phyloP scores from a whole-genome alignment of 1,284 basidiomycete species.

The Uromyces viciae-fabae region DNA sequence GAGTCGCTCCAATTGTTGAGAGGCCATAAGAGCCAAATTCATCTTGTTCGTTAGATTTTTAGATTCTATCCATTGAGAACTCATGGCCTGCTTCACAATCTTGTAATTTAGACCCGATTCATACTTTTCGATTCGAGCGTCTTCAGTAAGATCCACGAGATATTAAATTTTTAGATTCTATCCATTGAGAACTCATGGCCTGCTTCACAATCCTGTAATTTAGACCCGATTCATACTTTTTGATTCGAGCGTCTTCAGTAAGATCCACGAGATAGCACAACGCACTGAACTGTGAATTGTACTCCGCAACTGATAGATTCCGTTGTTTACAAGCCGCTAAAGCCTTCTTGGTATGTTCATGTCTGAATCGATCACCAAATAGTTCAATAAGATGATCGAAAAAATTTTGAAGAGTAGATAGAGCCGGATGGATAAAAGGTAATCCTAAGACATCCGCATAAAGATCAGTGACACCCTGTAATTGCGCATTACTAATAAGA shows the following conservation, averaged over 20 bases:
- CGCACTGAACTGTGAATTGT: constrained; percentile 2
- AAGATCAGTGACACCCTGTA: background rate
- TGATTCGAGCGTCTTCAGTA: background rate
- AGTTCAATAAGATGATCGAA: background rate
- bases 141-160: background rate
- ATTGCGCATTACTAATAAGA: background rate
- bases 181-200: background rate
- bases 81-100: background rate
- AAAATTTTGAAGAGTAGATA: background rate
- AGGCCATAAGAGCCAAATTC: background rate
- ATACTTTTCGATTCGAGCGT: background rate
- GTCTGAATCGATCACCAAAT: background rate
- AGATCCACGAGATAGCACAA: constrained; percentile 12
- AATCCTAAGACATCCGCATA: background rate
- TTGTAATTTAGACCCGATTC: background rate
- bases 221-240: background rate
- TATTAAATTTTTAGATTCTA: background rate
- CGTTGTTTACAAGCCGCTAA: constrained; percentile 3
- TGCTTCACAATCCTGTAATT: background rate
- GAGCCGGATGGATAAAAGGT: background rate
- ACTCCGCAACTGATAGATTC: background rate
- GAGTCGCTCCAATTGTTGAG: background rate
- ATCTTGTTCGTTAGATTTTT: background rate
- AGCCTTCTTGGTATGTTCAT: background rate
- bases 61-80: background rate